Percentiles rank a stretch among this genome's conserved stretches.
These are phyloP conservation scores for Penicillium thymicola DNA, from an alignment of 2,329 filamentous ascomycete species.

Conservation along the genomic window DNA sequence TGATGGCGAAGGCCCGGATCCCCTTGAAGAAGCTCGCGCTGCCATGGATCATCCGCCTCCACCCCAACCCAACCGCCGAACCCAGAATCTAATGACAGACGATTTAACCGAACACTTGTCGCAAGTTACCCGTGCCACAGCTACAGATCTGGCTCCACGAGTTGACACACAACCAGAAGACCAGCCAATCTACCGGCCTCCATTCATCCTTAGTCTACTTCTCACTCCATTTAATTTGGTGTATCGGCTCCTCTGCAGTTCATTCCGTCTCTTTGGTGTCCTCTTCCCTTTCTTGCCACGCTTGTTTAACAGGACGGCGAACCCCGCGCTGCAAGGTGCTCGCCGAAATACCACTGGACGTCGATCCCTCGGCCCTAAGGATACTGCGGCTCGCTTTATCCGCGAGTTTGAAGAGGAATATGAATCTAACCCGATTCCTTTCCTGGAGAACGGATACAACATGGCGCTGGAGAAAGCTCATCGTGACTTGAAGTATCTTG, in stretches of 20 bases:
- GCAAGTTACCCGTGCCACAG: slow-evolving; percentile 38
- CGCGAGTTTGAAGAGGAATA: slow-evolving; percentile 96
- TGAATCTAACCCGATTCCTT: slow-evolving; percentile 63
- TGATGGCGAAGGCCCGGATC: slow-evolving; percentile 86
- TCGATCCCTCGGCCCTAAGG: slow-evolving; percentile 74
- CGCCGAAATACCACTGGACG: slow-evolving; percentile 63
- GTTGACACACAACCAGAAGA: slow-evolving; percentile 72
- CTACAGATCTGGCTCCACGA: slow-evolving; percentile 68
- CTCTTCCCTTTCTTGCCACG: slow-evolving; percentile 78
- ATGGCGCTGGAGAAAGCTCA: slow-evolving; percentile 88
- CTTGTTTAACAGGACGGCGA: slow-evolving; percentile 45
- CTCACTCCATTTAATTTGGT: slow-evolving; percentile 78
- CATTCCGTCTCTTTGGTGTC: slow-evolving; percentile 69
- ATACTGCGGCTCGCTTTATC: slow-evolving; percentile 83
- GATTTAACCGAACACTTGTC: slow-evolving; percentile 34
- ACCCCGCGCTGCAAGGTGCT: slow-evolving; percentile 48
- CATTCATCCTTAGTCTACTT: slow-evolving; percentile 72
- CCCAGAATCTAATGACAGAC: slow-evolving; percentile 66
- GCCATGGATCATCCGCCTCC: slow-evolving; percentile 58
- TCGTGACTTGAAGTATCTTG: slow-evolving; percentile 81
- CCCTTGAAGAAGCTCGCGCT: slow-evolving; percentile 70
- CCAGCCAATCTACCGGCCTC: slow-evolving; percentile 65
- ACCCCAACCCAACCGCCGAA: slow-evolving; percentile 60
- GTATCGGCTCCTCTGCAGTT: slow-evolving; percentile 66
- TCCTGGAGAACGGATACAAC: slow-evolving; percentile 85